phyloP scores from a whole-genome alignment of 2,329 filamentous ascomycete genomes.

The Phaeosphaeriaceae sp. region DNA sequence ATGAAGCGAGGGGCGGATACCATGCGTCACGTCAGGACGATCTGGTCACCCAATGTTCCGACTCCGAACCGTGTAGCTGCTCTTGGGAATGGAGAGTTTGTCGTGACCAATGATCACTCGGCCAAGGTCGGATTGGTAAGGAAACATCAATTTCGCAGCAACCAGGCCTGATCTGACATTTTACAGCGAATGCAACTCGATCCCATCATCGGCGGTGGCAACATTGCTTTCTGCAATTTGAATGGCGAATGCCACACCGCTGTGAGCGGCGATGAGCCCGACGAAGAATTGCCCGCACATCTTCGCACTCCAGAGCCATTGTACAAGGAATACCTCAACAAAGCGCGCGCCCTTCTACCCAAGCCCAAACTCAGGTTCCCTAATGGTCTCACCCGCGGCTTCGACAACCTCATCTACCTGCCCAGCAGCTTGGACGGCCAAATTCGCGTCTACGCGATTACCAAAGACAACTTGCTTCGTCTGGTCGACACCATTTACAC shows the following conservation, averaged over 20 bases:
- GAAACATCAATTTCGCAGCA: background rate
- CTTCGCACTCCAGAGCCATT: constrained; percentile 1
- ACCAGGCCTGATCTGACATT: background rate
- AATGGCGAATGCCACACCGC: constrained; percentile 26
- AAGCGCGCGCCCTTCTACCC: constrained; percentile 10
- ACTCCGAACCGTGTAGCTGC: constrained; percentile 34
- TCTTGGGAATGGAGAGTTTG: constrained; percentile 25
- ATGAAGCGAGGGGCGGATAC: constrained; percentile 24
- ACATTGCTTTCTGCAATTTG: constrained; percentile 30
- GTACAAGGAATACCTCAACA: constrained; percentile 11
- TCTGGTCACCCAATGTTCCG: constrained; percentile 25
- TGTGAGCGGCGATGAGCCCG: constrained; percentile 14
- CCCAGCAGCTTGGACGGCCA: constrained; percentile 34
- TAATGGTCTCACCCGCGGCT: constrained; percentile 33
- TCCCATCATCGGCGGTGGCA: constrained; percentile 35
- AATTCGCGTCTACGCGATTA: constrained; percentile 28
- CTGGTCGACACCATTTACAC: constrained; percentile 30
- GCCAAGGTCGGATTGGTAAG: constrained; percentile 30
- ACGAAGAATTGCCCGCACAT: background rate
- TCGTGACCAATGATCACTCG: constrained; percentile 39
- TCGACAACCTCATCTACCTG: constrained; percentile 35
- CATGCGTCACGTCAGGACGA: constrained; percentile 33
- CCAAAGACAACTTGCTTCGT: constrained; percentile 20
- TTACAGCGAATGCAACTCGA: constrained; percentile 27
- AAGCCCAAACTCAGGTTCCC: constrained; percentile 36